Evolutionary conservation across 2,329 filamentous ascomycete genomes (phyloP), one percentile per base, ranked within the genome.

Genomic region (Aspergillus unguis): DNA sequence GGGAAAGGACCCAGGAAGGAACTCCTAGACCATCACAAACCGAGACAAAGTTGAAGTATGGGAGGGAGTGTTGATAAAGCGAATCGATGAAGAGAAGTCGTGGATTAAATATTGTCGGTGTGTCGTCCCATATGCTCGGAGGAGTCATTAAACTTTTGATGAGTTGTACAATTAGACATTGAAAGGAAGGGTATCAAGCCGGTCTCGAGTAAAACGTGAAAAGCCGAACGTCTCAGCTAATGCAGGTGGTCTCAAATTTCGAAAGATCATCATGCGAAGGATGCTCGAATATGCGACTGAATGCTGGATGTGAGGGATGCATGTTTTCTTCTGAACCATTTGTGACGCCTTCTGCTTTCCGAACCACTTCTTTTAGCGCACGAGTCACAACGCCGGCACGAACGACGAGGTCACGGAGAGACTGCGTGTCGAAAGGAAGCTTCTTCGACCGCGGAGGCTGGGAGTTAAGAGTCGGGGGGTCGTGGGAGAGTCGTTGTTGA

Each of bases 341-440:
- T 23, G 67, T 63, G 10, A 77, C 75, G n/a, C 72, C 73, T 57
- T 79, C 76, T 38, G 75, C 76, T 63, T 73, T 76, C 53, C 76
- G 74, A 41, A 79, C 71, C 44, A 77, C 72, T 53, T 78, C 76
- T 57, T 79, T 78, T 48, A 79, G 58, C 9, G 76, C 73, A 43
- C 76, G 69, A 17, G 75, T 78, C 40, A 79, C 74, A 29, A 76
- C 75, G 17, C 76, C 75, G 11, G 76, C 76, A 38, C 76, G 73
- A 28, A 73, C 64, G 27, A 86, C 83, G 51, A 86, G 81, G 62
- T 84, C 80, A 58, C 79, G 77, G 10, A 86, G 74, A 40, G 84
- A 85, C 27, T 80, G 80, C 2, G 83, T 86, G 62, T 86, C 83
- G 62, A 86, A 86, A 0, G 82, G 81, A n/a, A 86, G 77, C 60